Conservation (phyloP, 176 grass and related monocot genomes). For the Phoenix roebelenii region DNA sequence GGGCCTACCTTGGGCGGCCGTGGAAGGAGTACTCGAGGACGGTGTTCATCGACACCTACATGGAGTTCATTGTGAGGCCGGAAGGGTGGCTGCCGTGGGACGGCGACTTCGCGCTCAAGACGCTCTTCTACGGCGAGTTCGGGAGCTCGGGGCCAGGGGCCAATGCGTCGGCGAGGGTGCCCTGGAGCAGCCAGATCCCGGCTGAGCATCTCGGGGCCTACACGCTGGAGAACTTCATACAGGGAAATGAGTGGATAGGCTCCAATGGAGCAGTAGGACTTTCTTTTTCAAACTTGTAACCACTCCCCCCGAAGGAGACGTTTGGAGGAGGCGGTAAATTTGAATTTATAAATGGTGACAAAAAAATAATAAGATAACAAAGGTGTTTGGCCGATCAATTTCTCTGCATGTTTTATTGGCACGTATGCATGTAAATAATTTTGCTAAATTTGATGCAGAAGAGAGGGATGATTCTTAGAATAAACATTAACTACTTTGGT, state of each 20-base stretch:
- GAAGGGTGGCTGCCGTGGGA: slow-evolving; percentile 66
- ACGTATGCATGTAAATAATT: too few relatives aligned
- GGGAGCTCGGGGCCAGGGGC: slow-evolving; percentile 51
- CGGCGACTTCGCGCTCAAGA: slow-evolving; percentile 78
- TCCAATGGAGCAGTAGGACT: too few relatives aligned
- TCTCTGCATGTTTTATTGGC: too few relatives aligned
- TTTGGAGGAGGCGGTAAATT: too few relatives aligned
- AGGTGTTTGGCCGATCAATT: too few relatives aligned
- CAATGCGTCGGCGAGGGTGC: slow-evolving; percentile 24
- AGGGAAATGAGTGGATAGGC: slow-evolving; percentile 65
- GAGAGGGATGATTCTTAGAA: too few relatives aligned
- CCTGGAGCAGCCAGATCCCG: slow-evolving; percentile 81
- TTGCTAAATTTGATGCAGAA: too few relatives aligned
- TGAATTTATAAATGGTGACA: too few relatives aligned
- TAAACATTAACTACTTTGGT: too few relatives aligned
- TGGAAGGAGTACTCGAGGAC: slow-evolving; percentile 98
- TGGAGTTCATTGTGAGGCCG: slow-evolving; percentile 64
- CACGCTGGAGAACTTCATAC: slow-evolving; percentile 70
- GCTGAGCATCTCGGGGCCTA: slow-evolving; percentile 52
- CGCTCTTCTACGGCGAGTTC: slow-evolving; percentile 80
- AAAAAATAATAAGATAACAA: too few relatives aligned
- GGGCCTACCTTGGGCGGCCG: slow-evolving; percentile 54
- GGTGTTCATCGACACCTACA: slow-evolving; percentile 48
- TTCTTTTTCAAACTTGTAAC: too few relatives aligned
- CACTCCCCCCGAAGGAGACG: too few relatives aligned